A percentile compares a stretch with the other conserved stretches of the same genome.
These are phyloP conservation scores for Aaosphaeria pasadenensis DNA, from an alignment of 2,329 filamentous ascomycete genomes.

Conservation along the genomic window DNA sequence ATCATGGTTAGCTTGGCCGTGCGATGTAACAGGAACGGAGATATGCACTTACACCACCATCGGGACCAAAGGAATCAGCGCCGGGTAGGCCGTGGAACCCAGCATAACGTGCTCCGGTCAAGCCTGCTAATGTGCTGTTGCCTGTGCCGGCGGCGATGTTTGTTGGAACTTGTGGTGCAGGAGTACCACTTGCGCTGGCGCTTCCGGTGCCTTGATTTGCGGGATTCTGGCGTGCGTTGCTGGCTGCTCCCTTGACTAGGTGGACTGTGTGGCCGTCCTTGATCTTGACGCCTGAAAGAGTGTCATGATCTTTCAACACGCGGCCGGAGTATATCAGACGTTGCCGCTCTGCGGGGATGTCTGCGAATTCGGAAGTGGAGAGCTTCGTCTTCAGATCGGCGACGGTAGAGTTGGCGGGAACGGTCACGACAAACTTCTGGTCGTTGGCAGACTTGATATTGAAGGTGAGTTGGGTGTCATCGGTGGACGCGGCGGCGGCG, in stretches of 20 bases:
- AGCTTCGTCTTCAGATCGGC: constrained; percentile 88
- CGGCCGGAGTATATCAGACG: constrained; percentile 96
- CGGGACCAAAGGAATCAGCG: constrained; percentile 85
- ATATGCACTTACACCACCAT: constrained; percentile 76
- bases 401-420: constrained; percentile 73
- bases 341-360: constrained; percentile 83
- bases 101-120: constrained; percentile 92
- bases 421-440: constrained; percentile 77
- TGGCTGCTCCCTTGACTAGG: constrained; percentile 92
- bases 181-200: constrained; percentile 39
- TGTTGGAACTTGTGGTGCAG: constrained; percentile 62
- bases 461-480: constrained; percentile 83
- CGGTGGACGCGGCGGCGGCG: constrained; percentile 47
- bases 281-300: constrained; percentile 84
- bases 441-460: constrained; percentile 97
- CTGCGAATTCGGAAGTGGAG: constrained; percentile 74
- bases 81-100: constrained; percentile 87
- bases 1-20: constrained; percentile 13
- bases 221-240: constrained; percentile 66
- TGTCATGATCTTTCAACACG: constrained; percentile 92
- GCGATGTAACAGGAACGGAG: background rate
- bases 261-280: constrained; percentile 95
- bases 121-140: constrained; percentile 83
- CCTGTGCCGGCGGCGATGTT: constrained; percentile 77
- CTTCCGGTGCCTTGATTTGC: constrained; percentile 45